Conservation (phyloP, 306 rosid genomes). For the Mimosa bimucronata region DNA sequence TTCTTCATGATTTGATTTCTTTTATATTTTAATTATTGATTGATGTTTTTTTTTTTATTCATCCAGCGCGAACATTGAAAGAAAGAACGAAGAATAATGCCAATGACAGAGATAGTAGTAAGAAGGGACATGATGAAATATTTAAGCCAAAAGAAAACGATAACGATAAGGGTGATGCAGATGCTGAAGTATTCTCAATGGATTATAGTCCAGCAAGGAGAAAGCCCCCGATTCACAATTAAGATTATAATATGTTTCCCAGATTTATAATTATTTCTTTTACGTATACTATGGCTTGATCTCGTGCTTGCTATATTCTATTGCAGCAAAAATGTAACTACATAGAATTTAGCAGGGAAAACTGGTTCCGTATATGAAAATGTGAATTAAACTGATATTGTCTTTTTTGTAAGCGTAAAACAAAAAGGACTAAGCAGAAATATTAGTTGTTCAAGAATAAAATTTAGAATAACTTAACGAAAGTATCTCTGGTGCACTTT, state of each 20-base stretch:
- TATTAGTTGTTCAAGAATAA: background rate
- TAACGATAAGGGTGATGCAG: constrained; percentile 26
- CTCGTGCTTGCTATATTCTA: background rate
- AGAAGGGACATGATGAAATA: constrained; percentile 38
- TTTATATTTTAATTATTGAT: background rate
- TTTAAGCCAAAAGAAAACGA: constrained; percentile 47
- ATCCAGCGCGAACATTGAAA: constrained; percentile 57
- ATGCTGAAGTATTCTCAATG: constrained; percentile 60
- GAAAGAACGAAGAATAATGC: constrained; percentile 29
- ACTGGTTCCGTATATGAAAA: background rate
- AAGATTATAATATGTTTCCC: constrained; percentile 9
- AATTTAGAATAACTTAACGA: background rate
- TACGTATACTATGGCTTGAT: background rate
- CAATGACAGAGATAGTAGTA: background rate
- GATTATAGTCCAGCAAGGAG: constrained; percentile 82
- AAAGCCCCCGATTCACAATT: constrained; percentile 93
- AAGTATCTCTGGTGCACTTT: background rate
- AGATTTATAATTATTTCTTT: constrained; percentile 1
- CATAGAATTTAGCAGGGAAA: background rate
- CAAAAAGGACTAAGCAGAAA: background rate
- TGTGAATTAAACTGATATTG: background rate
- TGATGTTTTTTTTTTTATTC: background rate
- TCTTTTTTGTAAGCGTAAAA: background rate
- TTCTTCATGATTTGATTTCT: constrained; percentile 8
- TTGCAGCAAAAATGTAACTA: background rate